Evolutionary conservation across 768 basidiomycete species (phyloP), one percentile per base, ranked within the genome.

Genomic region (Lanmaoa rubissima): DNA sequence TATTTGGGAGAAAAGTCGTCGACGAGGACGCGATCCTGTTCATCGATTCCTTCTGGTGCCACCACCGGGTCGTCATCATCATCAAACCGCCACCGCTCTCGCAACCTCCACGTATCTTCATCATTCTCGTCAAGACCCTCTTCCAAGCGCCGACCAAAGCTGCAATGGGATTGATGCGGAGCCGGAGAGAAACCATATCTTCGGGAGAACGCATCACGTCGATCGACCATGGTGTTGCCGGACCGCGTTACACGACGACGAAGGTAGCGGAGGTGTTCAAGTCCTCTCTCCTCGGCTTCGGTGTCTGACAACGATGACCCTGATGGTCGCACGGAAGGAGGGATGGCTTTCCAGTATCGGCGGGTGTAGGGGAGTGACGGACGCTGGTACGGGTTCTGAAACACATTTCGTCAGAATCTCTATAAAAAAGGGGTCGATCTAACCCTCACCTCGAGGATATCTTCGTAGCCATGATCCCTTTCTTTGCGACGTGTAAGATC

Each of bases 161-260:
- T 43, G 14, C 41, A 53, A 16, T 58, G 60, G 2, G 55, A 35
- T n/a, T 52, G 62, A 16, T 51, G 48, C 4, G 47, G 14, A 0
- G 57, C 40, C 0, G 63, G 59, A 48, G 51, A 54, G 31, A 72
- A 62, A 21, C 66, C 72, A 19, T 63, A 63, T 35, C 57, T 59
- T 49, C 64, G 63, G 38, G 62, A 61, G 53, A 67, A 63, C 14
- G 72, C 61, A 55, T 75, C 71, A 14, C 87, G 82, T 48, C 96
- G 82, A 73, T 97, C 94, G 17, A 96, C 63, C 59, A 85, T 76
- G 14, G 86, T 68, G 31, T 91, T 82, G 4, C 95, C 95, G 35
- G 90, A 91, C 53, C 96, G 90, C 1, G 94, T 94, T 54, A 81
- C 72, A 10, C 96, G 88, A 47, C 88, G 65, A 58, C 95, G 89